phyloP scores from a whole-genome alignment of 192 early-diverging fungal species.

The Obelidium mucronatum region DNA sequence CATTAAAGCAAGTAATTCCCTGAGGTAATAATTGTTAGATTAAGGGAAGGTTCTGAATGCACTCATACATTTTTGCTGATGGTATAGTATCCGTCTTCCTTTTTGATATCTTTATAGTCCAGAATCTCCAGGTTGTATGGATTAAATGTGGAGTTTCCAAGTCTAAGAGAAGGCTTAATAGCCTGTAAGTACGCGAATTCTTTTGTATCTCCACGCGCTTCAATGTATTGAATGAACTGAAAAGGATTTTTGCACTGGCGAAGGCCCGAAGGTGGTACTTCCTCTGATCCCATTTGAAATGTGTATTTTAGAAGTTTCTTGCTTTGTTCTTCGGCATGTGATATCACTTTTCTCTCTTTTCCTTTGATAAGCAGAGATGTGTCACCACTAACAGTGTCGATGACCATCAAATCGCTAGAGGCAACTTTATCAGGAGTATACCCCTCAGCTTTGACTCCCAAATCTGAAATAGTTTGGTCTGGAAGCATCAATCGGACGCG shows the following conservation, averaged over 20 bases:
- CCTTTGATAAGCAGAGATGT: conserved; percentile 1
- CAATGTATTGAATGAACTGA: conserved; percentile 51
- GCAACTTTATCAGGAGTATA: background rate
- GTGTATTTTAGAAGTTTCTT: background rate
- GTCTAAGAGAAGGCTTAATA: conserved; percentile 32
- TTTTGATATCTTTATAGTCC: conserved; percentile 53
- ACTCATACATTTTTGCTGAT: conserved; percentile 52
- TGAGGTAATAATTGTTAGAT: conserved; percentile 4
- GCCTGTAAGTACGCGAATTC: conserved; percentile 61
- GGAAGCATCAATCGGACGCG: background rate
- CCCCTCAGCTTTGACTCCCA: no score
- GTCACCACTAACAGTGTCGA: background rate
- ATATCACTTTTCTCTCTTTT: background rate
- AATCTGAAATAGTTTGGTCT: background rate
- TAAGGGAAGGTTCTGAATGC: background rate
- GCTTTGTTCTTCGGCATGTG: background rate
- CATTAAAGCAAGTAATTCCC: conserved; percentile 63
- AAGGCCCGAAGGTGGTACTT: background rate
- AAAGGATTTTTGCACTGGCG: conserved; percentile 38
- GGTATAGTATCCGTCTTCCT: conserved; percentile 55
- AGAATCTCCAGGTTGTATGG: conserved; percentile 63
- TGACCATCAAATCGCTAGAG: background rate
- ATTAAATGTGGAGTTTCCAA: conserved; percentile 50
- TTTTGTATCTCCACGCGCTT: conserved; percentile 36
- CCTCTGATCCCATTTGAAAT: conserved; percentile 9